phyloP scores from a whole-genome alignment of 164 flowering plant species.

The Aristolochia californica region DNA sequence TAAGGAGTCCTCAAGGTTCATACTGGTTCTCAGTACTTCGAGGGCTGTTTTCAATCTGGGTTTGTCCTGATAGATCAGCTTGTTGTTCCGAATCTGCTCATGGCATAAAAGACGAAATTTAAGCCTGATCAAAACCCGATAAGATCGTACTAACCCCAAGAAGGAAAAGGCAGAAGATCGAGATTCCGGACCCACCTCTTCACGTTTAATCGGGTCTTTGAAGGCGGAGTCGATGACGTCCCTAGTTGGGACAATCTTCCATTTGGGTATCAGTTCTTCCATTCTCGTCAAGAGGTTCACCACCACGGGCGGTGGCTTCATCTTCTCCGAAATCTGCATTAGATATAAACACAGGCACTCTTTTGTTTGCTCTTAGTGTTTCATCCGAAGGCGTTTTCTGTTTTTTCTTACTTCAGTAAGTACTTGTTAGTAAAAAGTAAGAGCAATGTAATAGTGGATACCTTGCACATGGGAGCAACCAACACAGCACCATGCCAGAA shows the following conservation, averaged over 20 bases:
- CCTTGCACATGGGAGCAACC: slow-evolving; percentile 73
- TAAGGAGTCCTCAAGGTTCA: slow-evolving; percentile 62
- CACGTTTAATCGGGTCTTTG: slow-evolving; percentile 82
- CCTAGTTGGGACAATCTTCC: slow-evolving; percentile 94
- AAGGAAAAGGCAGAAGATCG: background rate
- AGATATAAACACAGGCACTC: background rate
- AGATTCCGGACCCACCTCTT: slow-evolving; percentile 38
- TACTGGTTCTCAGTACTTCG: slow-evolving; percentile 89
- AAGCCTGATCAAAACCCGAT: too few relatives aligned
- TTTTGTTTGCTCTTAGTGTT: background rate
- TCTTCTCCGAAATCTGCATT: slow-evolving; percentile 86
- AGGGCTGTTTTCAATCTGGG: slow-evolving; percentile 92
- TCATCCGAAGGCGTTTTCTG: background rate
- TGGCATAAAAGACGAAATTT: background rate
- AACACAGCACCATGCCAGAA: slow-evolving; percentile 23
- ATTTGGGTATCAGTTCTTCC: slow-evolving; percentile 87
- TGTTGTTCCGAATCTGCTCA: slow-evolving; percentile 63
- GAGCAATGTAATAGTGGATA: slow-evolving; percentile 4
- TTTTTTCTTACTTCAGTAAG: too few relatives aligned
- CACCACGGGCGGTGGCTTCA: slow-evolving; percentile 89
- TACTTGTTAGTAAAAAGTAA: too few relatives aligned
- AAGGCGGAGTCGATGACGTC: slow-evolving; percentile 89
- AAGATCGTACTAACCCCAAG: too few relatives aligned
- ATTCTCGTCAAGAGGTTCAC: slow-evolving; percentile 62
- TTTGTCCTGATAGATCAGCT: slow-evolving; percentile 83